phyloP scores from a whole-genome alignment of 2,329 filamentous ascomycete species.

The Cercospora berteroae region DNA sequence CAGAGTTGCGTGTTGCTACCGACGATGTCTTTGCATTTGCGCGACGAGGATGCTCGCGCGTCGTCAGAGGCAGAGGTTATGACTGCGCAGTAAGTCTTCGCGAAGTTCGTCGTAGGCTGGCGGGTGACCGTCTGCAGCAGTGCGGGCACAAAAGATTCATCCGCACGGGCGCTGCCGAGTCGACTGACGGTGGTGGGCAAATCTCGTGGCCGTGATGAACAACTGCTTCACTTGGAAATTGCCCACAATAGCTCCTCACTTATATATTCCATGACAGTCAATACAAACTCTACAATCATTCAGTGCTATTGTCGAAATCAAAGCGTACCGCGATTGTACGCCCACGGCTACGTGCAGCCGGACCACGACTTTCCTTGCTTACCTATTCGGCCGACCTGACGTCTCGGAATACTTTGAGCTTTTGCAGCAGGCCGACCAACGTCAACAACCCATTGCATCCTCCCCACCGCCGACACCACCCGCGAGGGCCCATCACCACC shows the following conservation, averaged over 20 bases:
- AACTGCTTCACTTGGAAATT: not conserved
- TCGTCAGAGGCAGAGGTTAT: not conserved
- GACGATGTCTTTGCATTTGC: conserved; percentile 34
- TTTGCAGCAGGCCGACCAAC: conserved; percentile 8
- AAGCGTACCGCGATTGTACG: not conserved
- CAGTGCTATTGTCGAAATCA: not conserved
- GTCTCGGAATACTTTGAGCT: conserved; percentile 15
- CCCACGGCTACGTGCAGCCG: not conserved
- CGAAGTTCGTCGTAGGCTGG: not conserved
- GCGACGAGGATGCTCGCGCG: conserved; percentile 10
- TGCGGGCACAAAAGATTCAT: conserved; percentile 12
- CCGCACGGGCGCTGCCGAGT: not conserved
- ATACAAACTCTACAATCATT: not conserved
- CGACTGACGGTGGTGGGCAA: not conserved
- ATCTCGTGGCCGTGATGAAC: not conserved
- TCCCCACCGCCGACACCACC: conserved; percentile 20
- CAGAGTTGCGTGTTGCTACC: conserved; percentile 35
- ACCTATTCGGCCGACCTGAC: conserved; percentile 4
- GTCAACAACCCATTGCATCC: conserved; percentile 21
- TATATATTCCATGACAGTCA: not conserved
- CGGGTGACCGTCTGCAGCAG: not conserved
- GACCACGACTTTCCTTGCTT: conserved; percentile 10
- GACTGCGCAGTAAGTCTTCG: conserved; percentile 1
- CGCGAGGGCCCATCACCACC: conserved; percentile 32
- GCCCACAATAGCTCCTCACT: not conserved